Evolutionary conservation across 352 stramenopile species (phyloP).

Genomic region (Phytophthora cactorum): DNA sequence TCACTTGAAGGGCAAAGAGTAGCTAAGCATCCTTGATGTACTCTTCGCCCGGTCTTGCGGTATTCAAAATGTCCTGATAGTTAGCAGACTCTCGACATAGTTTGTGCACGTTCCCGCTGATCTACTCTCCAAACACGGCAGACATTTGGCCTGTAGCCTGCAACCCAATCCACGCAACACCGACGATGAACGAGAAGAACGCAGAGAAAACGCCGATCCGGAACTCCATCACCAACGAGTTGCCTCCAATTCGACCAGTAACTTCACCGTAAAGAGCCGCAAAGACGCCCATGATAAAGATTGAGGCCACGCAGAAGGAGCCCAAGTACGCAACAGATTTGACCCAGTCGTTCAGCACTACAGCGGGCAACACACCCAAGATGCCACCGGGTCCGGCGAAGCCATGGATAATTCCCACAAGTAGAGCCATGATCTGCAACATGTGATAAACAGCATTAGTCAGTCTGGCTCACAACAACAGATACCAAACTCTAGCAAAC

Average conservation of each 20-base stretch:
- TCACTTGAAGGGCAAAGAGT: not conserved
- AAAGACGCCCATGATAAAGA: constrained; percentile 92
- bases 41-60: not conserved
- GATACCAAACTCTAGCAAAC: not conserved
- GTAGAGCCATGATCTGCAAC: constrained; percentile 68
- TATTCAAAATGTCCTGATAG: too few species aligned
- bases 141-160: constrained; percentile 72
- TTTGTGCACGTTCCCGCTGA: not conserved
- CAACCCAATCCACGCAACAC: constrained; percentile 79
- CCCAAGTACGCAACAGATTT: constrained; percentile 84
- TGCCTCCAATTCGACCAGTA: constrained; percentile 60
- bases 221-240: constrained; percentile 66
- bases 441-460: not conserved
- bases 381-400: constrained; percentile 80
- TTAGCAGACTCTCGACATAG: not conserved
- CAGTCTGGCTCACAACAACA: not conserved
- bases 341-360: constrained; percentile 47
- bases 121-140: constrained; percentile 69
- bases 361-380: constrained; percentile 86
- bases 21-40: not conserved
- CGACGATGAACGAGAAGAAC: constrained; percentile 75
- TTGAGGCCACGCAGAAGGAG: constrained; percentile 90
- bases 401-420: constrained; percentile 89
- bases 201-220: constrained; percentile 77
- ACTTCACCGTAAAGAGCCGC: constrained; percentile 83